phyloP scores from a whole-genome alignment of 106 monocot species.

The Cymbidium sinense region DNA sequence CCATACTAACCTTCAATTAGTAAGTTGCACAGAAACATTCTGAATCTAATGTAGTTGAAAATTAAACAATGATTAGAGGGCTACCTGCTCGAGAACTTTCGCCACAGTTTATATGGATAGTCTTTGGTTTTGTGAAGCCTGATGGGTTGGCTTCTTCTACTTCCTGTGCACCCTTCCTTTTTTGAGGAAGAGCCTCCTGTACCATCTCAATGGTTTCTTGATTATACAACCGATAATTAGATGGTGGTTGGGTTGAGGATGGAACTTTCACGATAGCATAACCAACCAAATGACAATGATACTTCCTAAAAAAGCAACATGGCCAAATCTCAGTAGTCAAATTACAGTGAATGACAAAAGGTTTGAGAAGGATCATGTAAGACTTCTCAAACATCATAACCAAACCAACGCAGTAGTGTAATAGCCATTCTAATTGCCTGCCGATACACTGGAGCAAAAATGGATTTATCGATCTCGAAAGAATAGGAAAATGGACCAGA shows the following conservation, averaged over 20 bases:
- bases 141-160: no score
- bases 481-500: neutral
- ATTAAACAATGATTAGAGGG: neutral
- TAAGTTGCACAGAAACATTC: neutral
- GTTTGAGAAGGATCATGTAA: no score
- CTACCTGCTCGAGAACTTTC: neutral
- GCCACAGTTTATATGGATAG: neutral
- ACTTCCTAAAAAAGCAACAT: constrained; percentile 11
- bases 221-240: neutral
- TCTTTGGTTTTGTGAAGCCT: neutral
- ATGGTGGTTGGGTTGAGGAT: neutral
- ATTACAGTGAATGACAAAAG: no score
- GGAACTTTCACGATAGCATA: constrained; percentile 2
- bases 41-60: neutral
- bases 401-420: no score
- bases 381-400: no score
- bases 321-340: neutral
- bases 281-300: constrained; percentile 29
- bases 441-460: no score
- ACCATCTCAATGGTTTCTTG: neutral
- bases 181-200: neutral
- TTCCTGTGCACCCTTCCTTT: neutral
- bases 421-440: no score
- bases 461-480: neutral
- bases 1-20: neutral